These are phyloP conservation scores for Mollisiaceae sp. DNA, from an alignment of 2,329 filamentous ascomycete species.

Conservation along the genomic window DNA sequence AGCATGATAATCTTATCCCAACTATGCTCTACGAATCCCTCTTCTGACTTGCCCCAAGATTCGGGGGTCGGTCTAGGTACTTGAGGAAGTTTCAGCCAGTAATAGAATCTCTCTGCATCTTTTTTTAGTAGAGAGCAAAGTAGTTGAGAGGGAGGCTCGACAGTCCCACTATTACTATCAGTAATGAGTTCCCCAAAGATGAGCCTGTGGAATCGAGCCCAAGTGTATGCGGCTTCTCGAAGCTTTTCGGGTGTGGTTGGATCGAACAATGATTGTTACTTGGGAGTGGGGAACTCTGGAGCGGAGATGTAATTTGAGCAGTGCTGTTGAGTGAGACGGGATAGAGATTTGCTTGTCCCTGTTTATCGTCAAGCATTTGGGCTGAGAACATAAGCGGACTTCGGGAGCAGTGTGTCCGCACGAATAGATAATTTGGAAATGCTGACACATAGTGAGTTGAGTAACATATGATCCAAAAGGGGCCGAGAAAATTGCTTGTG, in stretches of 20 bases:
- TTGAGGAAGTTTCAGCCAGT: neutral
- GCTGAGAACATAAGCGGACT: neutral
- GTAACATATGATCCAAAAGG: neutral
- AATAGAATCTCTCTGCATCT: neutral
- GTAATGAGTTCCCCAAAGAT: neutral
- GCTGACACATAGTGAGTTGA: neutral
- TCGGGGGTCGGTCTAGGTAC: neutral
- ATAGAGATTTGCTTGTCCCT: neutral
- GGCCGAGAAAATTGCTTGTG: neutral
- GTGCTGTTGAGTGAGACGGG: too few species aligned
- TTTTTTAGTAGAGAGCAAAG: neutral
- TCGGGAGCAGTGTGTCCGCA: neutral
- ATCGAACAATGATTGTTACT: neutral
- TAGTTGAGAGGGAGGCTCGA: neutral
- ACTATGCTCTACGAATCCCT: neutral
- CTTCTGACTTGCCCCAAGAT: neutral
- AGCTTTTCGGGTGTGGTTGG: neutral
- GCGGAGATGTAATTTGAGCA: neutral
- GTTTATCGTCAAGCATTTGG: neutral
- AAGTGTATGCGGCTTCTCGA: neutral
- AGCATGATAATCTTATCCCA: neutral
- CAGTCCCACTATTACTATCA: neutral
- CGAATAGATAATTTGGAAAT: neutral
- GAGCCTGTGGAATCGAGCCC: neutral
- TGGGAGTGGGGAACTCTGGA: neutral